Evolutionary conservation across 2,329 filamentous ascomycete species (phyloP).

Genomic region (Pseudogymnoascus sp.): DNA sequence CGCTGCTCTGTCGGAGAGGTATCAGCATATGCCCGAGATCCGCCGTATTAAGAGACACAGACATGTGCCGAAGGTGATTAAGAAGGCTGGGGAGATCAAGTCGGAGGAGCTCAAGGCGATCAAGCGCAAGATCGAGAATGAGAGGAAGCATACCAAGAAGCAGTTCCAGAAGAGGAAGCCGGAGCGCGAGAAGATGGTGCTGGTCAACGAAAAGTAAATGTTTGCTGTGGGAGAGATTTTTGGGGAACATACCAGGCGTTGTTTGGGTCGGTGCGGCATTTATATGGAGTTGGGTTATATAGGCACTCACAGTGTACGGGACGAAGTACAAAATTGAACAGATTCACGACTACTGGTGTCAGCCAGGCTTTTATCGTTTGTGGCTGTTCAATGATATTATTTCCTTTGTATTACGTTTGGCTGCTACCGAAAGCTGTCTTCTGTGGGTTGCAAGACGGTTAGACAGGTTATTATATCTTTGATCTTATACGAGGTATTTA

Average conservation of each 20-base stretch:
- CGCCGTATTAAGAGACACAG: conserved; percentile 83
- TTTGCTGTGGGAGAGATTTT: conserved; percentile 25
- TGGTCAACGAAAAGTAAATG: conserved; percentile 54
- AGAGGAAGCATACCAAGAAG: conserved; percentile 83
- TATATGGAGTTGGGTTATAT: conserved; percentile 9
- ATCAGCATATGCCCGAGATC: conserved; percentile 94
- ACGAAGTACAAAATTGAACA: conserved; percentile 7
- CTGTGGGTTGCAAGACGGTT: too few species aligned
- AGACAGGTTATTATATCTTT: too few species aligned
- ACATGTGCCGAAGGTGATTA: conserved; percentile 84
- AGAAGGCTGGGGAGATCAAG: conserved; percentile 97
- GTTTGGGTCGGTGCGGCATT: neutral
- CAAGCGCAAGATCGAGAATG: conserved; percentile 89
- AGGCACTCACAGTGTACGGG: neutral
- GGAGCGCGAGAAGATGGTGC: conserved; percentile 88
- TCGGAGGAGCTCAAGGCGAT: conserved; percentile 76
- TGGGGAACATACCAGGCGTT: conserved; percentile 10
- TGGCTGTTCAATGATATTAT: neutral
- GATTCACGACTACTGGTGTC: neutral
- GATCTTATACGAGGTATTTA: neutral
- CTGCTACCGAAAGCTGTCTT: too few species aligned
- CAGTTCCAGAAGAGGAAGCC: conserved; percentile 64
- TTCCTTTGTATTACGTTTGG: neutral
- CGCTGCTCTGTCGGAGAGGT: conserved; percentile 72
- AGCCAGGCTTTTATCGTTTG: neutral